Conservation (phyloP, 176 grass and related monocot species). For the Oryza punctata region DNA sequence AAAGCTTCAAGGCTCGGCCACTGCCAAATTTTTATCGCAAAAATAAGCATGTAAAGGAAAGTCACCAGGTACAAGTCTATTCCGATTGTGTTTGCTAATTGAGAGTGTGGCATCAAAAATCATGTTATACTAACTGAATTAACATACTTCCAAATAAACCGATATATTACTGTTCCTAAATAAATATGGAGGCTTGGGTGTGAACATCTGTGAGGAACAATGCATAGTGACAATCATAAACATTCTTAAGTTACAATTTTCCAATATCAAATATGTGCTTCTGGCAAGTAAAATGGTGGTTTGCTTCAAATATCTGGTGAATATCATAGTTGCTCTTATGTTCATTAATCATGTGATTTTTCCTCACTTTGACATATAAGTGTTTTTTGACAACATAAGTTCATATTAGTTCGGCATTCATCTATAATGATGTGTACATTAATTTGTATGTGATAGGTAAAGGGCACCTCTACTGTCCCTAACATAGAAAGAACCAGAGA, state of each 20-base stretch:
- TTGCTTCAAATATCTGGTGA: background rate
- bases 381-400: background rate
- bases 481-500: background rate
- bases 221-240: background rate
- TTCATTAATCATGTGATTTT: background rate
- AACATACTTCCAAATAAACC: background rate
- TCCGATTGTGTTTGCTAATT: background rate
- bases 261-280: background rate
- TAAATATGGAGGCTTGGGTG: background rate
- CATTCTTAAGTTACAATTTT: background rate
- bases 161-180: background rate
- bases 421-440: background rate
- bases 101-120: background rate
- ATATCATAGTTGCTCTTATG: background rate
- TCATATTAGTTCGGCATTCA: background rate
- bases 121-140: background rate
- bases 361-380: background rate
- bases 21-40: conserved; percentile 64
- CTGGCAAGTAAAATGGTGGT: background rate
- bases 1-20: conserved; percentile 61
- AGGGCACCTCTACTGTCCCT: background rate
- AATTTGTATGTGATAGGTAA: conserved; percentile 1
- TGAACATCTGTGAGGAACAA: background rate
- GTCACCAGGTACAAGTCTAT: conserved; percentile 48
- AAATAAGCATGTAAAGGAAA: conserved; percentile 55